phyloP scores from a whole-genome alignment of 2,329 filamentous ascomycete genomes.

The Cyphellophora europaea region DNA sequence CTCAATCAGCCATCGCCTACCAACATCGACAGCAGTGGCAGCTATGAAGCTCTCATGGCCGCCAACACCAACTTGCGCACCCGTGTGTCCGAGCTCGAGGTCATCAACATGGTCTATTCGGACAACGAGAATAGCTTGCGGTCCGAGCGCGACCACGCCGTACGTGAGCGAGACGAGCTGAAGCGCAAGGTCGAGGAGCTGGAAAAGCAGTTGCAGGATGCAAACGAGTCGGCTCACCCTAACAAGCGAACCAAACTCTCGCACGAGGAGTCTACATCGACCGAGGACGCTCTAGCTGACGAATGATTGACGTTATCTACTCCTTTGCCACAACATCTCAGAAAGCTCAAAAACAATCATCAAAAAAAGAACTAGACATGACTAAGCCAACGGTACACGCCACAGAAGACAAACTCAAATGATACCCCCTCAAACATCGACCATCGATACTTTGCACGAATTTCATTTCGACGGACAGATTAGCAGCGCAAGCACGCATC shows the following conservation, averaged over 20 bases:
- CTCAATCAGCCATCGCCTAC: slow-evolving; percentile 51
- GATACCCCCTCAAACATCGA: too few species aligned
- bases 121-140: slow-evolving; percentile 48
- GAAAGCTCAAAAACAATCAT: too few species aligned
- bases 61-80: slow-evolving; percentile 87
- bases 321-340: slow-evolving; percentile 7
- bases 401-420: too few species aligned
- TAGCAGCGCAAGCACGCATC: too few species aligned
- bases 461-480: too few species aligned
- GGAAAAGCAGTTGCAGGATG: slow-evolving; percentile 43
- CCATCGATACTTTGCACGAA: too few species aligned
- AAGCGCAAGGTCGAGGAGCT: slow-evolving; percentile 75
- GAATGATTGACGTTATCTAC: too few species aligned
- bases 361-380: too few species aligned
- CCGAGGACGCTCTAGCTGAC: too few species aligned
- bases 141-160: slow-evolving; percentile 63
- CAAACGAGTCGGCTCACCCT: slow-evolving; percentile 10
- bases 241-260: slow-evolving; percentile 15
- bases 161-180: slow-evolving; percentile 68
- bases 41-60: slow-evolving; percentile 64
- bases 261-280: slow-evolving; percentile 5
- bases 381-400: too few species aligned
- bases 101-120: slow-evolving; percentile 63
- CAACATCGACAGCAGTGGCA: slow-evolving; percentile 59
- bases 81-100: slow-evolving; percentile 84